Base-by-base conservation (phyloP, 73 alveolate genomes). In the Paramecium sonneborni region DNA sequence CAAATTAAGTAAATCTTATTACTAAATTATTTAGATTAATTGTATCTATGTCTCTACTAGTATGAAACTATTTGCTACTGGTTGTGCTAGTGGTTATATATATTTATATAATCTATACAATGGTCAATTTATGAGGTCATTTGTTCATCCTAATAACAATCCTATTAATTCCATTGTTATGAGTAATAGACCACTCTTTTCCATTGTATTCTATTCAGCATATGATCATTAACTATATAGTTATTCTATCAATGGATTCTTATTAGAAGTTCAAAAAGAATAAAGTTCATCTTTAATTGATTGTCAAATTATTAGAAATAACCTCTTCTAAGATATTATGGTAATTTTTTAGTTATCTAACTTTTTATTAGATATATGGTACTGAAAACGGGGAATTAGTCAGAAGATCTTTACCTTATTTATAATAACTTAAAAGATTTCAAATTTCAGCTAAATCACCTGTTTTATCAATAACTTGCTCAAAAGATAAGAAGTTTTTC, bases 361-460 rank as follows among this genome's bases (percentile, higher is more conserved):
- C 15, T 4, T 15, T 72, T 0, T 18, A 41, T 10, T 41, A 91
- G 94, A 43, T 96, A 24, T 96, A 96, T 89, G 99, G 99, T 30
- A 95, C 93, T 38, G 98, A 96, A 44, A 95, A 85, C 84, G 99
- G 99, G 35, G 95, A 95, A 43, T 68, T 96, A 7, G 89, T 95
- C 10, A 76, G 96, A 37, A 94, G 99, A 93, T 48, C 92, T 1
- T 91, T 95, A 6, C 98, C 98, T 18, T 84, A 72, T 57, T 76
- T 95, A 18, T 86, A 88, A 41, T 68, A 86, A 70, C 41, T 92
- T 24, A 95, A 95, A 74, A 89, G 92, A 57, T 55, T 85, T 34
- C 34, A 88, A 34, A 92, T 96, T 14, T 88, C 98, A 24, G 87
- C 86, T 18, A 93, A 76, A 62, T 70, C 92, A 34, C 97, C 98